Conservation (phyloP, 208 protist genomes). For the Leishmania aethiopica region DNA sequence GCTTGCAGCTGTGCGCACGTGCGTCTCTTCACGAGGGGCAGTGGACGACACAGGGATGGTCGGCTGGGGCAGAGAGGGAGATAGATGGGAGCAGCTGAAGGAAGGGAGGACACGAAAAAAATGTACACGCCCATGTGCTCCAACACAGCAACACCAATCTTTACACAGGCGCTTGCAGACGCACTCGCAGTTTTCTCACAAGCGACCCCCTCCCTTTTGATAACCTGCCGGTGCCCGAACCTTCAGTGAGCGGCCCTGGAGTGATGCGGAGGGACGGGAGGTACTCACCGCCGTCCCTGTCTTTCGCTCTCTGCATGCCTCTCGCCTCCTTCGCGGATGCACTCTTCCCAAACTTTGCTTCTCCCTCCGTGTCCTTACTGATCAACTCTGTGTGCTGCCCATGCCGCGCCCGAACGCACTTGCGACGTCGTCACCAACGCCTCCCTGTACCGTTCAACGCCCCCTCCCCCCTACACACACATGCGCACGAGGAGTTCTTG, state of each 20-base stretch:
- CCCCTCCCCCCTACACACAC: neutral
- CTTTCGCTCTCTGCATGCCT: neutral
- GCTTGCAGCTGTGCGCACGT: neutral
- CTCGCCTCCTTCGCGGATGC: neutral
- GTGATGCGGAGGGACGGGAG: neutral
- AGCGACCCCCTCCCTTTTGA: neutral
- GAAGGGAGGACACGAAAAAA: neutral
- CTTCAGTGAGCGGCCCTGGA: neutral
- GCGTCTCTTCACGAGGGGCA: neutral
- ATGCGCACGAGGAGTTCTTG: neutral
- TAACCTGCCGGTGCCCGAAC: neutral
- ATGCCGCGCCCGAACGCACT: neutral
- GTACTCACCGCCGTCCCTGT: neutral
- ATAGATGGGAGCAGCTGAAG: neutral
- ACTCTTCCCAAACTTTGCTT: neutral
- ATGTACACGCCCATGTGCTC: neutral
- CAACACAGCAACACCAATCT: neutral
- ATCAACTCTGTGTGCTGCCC: neutral
- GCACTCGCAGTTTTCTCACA: neutral
- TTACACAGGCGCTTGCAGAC: neutral
- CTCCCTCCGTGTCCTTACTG: neutral
- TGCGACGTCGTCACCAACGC: neutral
- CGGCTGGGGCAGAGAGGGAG: neutral
- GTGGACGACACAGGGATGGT: neutral
- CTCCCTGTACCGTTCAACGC: neutral